Evolutionary conservation across 192 early-diverging fungal species (phyloP).

Genomic region (Piromyces finnis): DNA sequence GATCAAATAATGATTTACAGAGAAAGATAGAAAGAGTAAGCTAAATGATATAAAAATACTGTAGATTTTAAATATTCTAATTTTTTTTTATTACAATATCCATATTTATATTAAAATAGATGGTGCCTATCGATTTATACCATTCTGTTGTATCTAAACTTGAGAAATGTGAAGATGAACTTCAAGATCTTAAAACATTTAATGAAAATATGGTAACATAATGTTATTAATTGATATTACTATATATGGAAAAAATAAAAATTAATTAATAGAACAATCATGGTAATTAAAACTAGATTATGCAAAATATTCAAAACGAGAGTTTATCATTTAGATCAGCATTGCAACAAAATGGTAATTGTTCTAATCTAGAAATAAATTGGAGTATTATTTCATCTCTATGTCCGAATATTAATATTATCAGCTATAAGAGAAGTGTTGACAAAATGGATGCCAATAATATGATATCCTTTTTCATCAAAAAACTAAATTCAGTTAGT

Average conservation of each 20-base stretch:
- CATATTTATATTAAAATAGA: not conserved
- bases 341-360: not conserved
- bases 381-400: not conserved
- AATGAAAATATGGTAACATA: not conserved
- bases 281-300: not conserved
- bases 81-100: no score
- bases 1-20: not conserved
- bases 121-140: not conserved
- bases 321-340: not conserved
- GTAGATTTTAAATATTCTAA: no score
- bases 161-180: not conserved
- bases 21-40: not conserved
- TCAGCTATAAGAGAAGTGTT: not conserved
- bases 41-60: no score
- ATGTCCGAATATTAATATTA: not conserved
- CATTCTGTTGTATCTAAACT: not conserved
- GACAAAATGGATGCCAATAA: not conserved
- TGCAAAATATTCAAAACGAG: not conserved
- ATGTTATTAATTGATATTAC: no score
- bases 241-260: no score
- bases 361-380: not conserved
- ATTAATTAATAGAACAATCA: no score
- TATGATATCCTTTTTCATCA: not conserved
- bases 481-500: not conserved
- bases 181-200: not conserved